Base-by-base conservation (phyloP, 139 green algal species). In the Tetraselmis striata region DNA sequence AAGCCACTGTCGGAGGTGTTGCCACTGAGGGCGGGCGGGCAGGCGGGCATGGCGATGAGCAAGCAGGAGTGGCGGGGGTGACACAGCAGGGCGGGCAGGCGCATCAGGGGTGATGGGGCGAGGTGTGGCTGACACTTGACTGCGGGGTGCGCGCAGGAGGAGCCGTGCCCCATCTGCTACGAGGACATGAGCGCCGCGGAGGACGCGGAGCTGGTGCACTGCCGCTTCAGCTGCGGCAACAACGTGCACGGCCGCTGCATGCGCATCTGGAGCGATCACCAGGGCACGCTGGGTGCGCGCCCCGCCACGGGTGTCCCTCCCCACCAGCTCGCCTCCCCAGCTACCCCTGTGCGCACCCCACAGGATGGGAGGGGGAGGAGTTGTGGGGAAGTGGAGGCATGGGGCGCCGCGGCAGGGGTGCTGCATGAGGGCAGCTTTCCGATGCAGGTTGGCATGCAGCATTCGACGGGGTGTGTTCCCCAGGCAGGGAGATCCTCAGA, bases 101-200 rank as follows among this genome's bases (percentile, higher is more conserved):
- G n/a, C n/a, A n/a, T n/a, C n/a, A n/a, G n/a, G n/a, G n/a, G n/a
- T n/a, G n/a, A n/a, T n/a, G n/a, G n/a, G n/a, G n/a, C n/a, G n/a
- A n/a, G n/a, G n/a, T n/a, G n/a, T n/a, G n/a, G n/a, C n/a, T n/a
- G n/a, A n/a, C n/a, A n/a, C n/a, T n/a, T n/a, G n/a, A n/a, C n/a
- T 67, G 5, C 18, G 45, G 45, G 45, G 18, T 18, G 45, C 28
- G 83, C 79, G 75, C 78, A 89, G 87, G 89, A 91, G 59, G 89
- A 92, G 32, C 81, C 86, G 1, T 94, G 91, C 83, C 86, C 89
- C 28, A 94, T 94, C 59, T 94, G 91, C 84, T 94, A 93, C 77
- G 91, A 92, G 59, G 85, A 87, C 59, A 88, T 94, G 83, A 79
- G 32, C 18, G 81, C 29, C 0, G 76, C 67, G 27, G 84, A 87